A percentile compares a stretch with the other conserved stretches of the same genome.
phyloP scores from a whole-genome alignment of 1,139 yeast genomes.

The Saccharomyces pastorianus region DNA sequence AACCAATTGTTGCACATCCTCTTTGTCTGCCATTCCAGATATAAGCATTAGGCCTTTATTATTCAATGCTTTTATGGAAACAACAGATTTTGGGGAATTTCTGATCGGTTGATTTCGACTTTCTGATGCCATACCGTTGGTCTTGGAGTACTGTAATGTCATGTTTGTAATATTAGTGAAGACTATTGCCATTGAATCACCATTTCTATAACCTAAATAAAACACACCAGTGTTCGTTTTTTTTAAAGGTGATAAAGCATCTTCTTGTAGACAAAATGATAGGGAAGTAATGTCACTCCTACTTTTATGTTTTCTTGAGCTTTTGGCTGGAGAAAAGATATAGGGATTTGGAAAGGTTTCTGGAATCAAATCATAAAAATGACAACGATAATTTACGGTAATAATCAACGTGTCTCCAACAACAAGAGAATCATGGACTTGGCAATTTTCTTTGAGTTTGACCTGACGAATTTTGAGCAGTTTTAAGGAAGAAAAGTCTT shows the following conservation, averaged over 20 bases:
- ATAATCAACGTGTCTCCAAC: background rate
- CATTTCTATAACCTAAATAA: background rate
- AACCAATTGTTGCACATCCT: constrained; percentile 5
- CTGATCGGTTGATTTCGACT: background rate
- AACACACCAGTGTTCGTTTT: background rate
- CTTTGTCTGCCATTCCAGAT: constrained; percentile 2
- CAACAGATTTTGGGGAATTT: background rate
- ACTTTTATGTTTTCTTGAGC: background rate
- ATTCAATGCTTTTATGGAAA: background rate
- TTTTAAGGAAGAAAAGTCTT: background rate
- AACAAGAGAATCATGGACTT: background rate
- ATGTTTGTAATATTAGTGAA: background rate
- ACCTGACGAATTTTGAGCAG: background rate
- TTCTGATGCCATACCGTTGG: background rate
- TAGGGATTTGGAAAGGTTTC: background rate
- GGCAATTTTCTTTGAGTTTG: background rate
- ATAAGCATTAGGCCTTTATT: constrained; percentile 1
- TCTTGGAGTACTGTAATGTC: background rate
- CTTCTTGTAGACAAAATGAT: background rate
- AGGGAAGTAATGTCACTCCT: background rate
- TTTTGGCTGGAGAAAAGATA: background rate
- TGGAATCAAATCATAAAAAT: background rate
- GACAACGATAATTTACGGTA: background rate
- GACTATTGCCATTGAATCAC: background rate
- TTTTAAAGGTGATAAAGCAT: background rate